Evolutionary conservation across 1,284 basidiomycete species (phyloP).

Genomic region (Ceratobasidium papillatum): DNA sequence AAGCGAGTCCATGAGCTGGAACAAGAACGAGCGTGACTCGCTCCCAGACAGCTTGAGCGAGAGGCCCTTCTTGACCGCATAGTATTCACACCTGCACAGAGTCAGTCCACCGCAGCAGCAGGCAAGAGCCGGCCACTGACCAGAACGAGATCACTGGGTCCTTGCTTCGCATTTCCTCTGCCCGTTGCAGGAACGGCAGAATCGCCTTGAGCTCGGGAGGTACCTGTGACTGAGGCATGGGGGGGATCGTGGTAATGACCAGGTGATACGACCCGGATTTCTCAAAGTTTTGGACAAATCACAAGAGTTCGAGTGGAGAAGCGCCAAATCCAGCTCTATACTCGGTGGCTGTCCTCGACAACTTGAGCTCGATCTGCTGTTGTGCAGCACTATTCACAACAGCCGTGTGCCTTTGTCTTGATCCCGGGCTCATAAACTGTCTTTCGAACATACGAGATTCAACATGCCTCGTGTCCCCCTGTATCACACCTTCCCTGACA

Average conservation of each 20-base stretch:
- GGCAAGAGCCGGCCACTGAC: not conserved
- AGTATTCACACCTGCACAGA: slow-evolving; percentile 33
- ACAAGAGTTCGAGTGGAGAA: slow-evolving; percentile 19
- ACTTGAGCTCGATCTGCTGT: not conserved
- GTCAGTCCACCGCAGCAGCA: slow-evolving; percentile 9
- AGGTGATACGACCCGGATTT: slow-evolving; percentile 3
- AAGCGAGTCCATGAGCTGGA: slow-evolving; percentile 33
- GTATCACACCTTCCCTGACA: slow-evolving; percentile 20
- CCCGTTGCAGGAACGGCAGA: slow-evolving; percentile 44
- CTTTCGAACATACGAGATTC: slow-evolving; percentile 10
- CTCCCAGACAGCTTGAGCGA: slow-evolving; percentile 14
- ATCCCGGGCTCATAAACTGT: not conserved
- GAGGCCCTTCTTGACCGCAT: slow-evolving; percentile 34
- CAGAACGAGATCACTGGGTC: slow-evolving; percentile 45
- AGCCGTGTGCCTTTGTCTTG: slow-evolving; percentile 6
- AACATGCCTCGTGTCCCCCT: slow-evolving; percentile 33
- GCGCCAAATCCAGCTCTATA: not conserved
- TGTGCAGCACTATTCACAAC: too few species aligned
- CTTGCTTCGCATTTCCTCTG: slow-evolving; percentile 44
- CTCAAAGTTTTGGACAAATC: slow-evolving; percentile 40
- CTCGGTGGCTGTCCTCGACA: slow-evolving; percentile 29
- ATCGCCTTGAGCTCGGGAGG: slow-evolving; percentile 43
- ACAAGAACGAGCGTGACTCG: slow-evolving; percentile 15
- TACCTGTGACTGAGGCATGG: slow-evolving; percentile 15
- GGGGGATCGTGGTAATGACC: slow-evolving; percentile 7